A percentile compares a stretch with the other conserved stretches of the same genome.
These are phyloP conservation scores for Wickerhamiella azyma DNA, from an alignment of 805 yeast genomes.

Conservation along the genomic window DNA sequence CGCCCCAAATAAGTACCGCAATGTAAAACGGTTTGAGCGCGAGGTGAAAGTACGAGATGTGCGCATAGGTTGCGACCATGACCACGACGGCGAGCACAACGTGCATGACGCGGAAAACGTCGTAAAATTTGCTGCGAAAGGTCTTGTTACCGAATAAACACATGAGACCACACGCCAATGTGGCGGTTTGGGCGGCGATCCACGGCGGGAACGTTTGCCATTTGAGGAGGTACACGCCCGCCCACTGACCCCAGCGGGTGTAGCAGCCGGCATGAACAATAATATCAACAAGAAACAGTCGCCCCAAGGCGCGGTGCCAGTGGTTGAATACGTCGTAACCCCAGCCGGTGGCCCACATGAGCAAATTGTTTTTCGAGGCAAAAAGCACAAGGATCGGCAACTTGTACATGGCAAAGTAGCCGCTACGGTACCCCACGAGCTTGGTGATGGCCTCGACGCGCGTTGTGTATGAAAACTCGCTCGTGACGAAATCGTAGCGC, in stretches of 20 bases:
- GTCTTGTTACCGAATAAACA: slow-evolving; percentile 42
- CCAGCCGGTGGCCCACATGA: slow-evolving; percentile 47
- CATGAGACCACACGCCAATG: slow-evolving; percentile 32
- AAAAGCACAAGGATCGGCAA: slow-evolving; percentile 35
- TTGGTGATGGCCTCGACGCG: slow-evolving; percentile 9
- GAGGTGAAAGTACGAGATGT: slow-evolving; percentile 6
- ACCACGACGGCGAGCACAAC: slow-evolving; percentile 25
- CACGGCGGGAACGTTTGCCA: slow-evolving; percentile 10
- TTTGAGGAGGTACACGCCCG: slow-evolving; percentile 27
- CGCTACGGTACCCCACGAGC: slow-evolving; percentile 31
- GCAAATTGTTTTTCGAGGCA: slow-evolving; percentile 56
- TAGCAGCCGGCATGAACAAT: slow-evolving; percentile 35
- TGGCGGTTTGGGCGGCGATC: slow-evolving; percentile 34
- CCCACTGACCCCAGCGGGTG: slow-evolving; percentile 29
- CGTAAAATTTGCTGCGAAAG: slow-evolving; percentile 48
- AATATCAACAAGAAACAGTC: slow-evolving; percentile 30
- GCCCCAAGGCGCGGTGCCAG: slow-evolving; percentile 43
- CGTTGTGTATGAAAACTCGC: slow-evolving; percentile 27
- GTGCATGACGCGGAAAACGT: slow-evolving; percentile 45
- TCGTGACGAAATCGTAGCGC: slow-evolving; percentile 6
- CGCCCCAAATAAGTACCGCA: slow-evolving; percentile 51
- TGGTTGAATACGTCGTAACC: slow-evolving; percentile 42
- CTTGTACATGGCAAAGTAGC: slow-evolving; percentile 16
- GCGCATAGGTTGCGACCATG: slow-evolving; percentile 3
- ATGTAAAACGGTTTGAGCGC: slow-evolving; percentile 28